Percentiles rank a stretch among this genome's conserved stretches.
Conservation (phyloP, 2,329 filamentous ascomycete species). For the Cyphellophora attinorum region DNA sequence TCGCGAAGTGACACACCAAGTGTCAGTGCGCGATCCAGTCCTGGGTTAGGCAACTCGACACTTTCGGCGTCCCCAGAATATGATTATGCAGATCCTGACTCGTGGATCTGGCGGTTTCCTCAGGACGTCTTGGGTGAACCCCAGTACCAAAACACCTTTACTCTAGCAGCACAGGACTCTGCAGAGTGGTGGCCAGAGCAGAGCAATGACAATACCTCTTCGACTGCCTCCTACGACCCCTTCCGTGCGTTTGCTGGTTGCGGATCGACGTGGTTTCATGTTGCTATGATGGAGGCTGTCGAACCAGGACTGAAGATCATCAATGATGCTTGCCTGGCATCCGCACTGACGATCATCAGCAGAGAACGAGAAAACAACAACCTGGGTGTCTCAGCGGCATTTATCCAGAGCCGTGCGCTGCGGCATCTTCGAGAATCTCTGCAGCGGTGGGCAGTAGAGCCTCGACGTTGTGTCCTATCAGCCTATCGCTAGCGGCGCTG, state of each 20-base stretch:
- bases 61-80: background rate
- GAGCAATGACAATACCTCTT: background rate
- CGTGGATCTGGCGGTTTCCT: background rate
- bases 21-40: background rate
- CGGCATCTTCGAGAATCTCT: conserved; percentile 8
- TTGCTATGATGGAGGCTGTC: background rate
- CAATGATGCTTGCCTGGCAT: conserved; percentile 9
- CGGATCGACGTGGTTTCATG: background rate
- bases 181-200: background rate
- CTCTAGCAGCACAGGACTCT: background rate
- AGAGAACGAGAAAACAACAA: conserved; percentile 7
- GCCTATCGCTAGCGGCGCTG: conserved; percentile 10
- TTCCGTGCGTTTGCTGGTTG: background rate
- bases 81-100: background rate
- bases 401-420: conserved; percentile 10
- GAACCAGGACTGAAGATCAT: conserved; percentile 1
- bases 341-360: conserved; percentile 10
- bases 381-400: conserved; percentile 7
- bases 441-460: conserved; percentile 7
- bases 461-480: conserved; percentile 6
- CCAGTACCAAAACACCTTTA: background rate
- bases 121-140: background rate
- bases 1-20: background rate
- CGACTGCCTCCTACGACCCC: background rate
- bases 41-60: background rate